Percentiles rank a stretch among this genome's conserved stretches.
Conservation (phyloP, 2,329 filamentous ascomycete species). For the Rhinocladiella mackenziei region DNA sequence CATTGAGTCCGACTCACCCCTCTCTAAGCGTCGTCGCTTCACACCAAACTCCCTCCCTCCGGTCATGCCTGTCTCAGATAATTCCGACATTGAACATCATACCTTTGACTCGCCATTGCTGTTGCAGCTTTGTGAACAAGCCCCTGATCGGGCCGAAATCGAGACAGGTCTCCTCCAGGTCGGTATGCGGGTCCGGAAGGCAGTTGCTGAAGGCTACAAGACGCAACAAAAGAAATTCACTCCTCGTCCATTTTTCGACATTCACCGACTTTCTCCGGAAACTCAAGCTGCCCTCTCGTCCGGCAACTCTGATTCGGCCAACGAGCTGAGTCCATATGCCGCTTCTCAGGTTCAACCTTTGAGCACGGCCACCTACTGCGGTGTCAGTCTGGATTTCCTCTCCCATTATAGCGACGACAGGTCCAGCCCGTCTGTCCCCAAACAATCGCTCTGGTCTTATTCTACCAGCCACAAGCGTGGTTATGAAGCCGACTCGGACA, state of each 20-base stretch:
- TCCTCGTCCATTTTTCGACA: slow-evolving; percentile 28
- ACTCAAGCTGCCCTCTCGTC: slow-evolving; percentile 25
- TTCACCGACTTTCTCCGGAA: slow-evolving; percentile 25
- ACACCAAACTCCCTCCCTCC: slow-evolving; percentile 37
- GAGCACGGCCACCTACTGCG: slow-evolving; percentile 31
- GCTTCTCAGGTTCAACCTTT: slow-evolving; percentile 56
- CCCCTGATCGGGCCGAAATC: slow-evolving; percentile 43
- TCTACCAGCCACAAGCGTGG: slow-evolving; percentile 40
- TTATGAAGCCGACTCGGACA: slow-evolving; percentile 37
- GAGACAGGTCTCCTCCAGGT: slow-evolving; percentile 84
- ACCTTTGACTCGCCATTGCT: slow-evolving; percentile 33
- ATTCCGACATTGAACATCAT: slow-evolving; percentile 26
- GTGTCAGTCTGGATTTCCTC: slow-evolving; percentile 30
- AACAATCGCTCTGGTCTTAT: slow-evolving; percentile 38
- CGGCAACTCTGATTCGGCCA: slow-evolving; percentile 7
- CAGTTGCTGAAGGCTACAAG: slow-evolving; percentile 90
- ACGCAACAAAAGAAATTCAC: slow-evolving; percentile 31
- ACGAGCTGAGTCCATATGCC: slow-evolving; percentile 18
- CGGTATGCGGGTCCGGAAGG: slow-evolving; percentile 91
- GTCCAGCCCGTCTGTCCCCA: slow-evolving; percentile 40
- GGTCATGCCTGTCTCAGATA: slow-evolving; percentile 22
- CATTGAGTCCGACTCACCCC: slow-evolving; percentile 20
- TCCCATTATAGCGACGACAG: slow-evolving; percentile 36
- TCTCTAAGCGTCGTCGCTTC: slow-evolving; percentile 44
- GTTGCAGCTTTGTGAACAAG: slow-evolving; percentile 38